Base-by-base conservation (phyloP, 169 alveolate species). In the Plasmodium vinckei region DNA sequence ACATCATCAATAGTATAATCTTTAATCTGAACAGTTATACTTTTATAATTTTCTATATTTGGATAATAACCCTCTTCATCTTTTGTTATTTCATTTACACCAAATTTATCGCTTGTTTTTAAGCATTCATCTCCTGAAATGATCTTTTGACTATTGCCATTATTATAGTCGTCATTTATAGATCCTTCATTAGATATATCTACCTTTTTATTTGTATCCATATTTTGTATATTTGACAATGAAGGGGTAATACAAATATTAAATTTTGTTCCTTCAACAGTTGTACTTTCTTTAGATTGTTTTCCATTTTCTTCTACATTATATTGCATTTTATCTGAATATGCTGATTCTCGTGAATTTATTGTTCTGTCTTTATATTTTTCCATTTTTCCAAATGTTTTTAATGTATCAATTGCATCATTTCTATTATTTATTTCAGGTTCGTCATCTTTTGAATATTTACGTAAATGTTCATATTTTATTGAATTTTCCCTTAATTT, bases 161-260 rank as follows among this genome's bases (percentile, higher is more conserved):
- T 9, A 13, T 49, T 17, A 21, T 56, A 53, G 25, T 19, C 19
- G 23, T 25, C 54, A 47, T 61, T n/a, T 23, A 27, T 46, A 33
- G 42, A 33, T 33, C 7, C 42, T 33, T 33, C 42, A 5, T 33
- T 33, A 33, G 42, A 33, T 33, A 33, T 33, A 33, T 33, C 7
- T 33, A 6, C 42, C 5, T 73, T 39, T 44, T 57, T 59, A 25
- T 59, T 51, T 33, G 5, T 10, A 5, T 67, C 49, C 44, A 7
- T 39, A 63, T 64, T 57, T 21, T 46, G 46, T 33, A 77, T 77
- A 3, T 42, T 44, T n/a, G 88, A 77, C 46, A 77, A 44, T 12
- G 88, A 77, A 6, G 88, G 88, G 19, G 88, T 77, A 42, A 77
- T 77, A 13, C 33, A 49, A 6, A 77, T 77, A 44, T 77, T 77